Evolutionary conservation across 2,329 filamentous ascomycete species (phyloP), one percentile per base, ranked within the genome.

Genomic region (Lasiodiplodia citricola): DNA sequence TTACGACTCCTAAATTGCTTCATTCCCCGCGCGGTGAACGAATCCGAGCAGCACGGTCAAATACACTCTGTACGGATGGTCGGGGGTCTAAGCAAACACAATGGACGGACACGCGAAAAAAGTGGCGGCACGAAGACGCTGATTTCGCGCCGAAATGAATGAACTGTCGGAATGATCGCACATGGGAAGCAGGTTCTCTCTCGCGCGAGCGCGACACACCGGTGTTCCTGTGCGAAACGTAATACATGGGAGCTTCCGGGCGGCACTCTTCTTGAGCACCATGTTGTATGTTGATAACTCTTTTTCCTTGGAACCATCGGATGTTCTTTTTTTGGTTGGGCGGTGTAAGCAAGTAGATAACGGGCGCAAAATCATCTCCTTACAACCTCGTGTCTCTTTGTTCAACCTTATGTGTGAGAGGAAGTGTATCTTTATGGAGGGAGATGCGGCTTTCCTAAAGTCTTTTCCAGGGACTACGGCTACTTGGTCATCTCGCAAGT

Each of bases 281-380:
- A 66, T 66, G 63, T 66, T 66, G 63, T 66, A 66, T 66, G 63
- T 66, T 66, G 63, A 66, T 66, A 66, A 44, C 51, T 41, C 14
- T 28, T 44, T 66, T 52, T 23, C 41, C 47, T 57, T 57, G 31
- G 18, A 38, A 57, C 23, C 55, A n/a, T 57, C 55, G 55, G 55
- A 23, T 57, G 55, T 57, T 31, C 18, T 65, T 65, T 66, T 66
- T 41, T 66, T 38, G 44, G 35, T 41, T 47, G 63, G 62, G 51
- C 51, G 63, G 63, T 66, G 63, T 66, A 66, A 44, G 63, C 63
- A 66, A 66, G 63, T 66, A 66, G 63, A 66, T 66, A 66, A 66
- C 63, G 63, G 63, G 63, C 63, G 63, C 63, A 66, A 66, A 66
- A 64, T 64, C 60, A 64, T 64, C 60, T 64, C 60, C 44, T 64